Evolutionary conservation across 1,139 yeast species (phyloP).

Genomic region (Hyphopichia wangnamkhiaoensis): DNA sequence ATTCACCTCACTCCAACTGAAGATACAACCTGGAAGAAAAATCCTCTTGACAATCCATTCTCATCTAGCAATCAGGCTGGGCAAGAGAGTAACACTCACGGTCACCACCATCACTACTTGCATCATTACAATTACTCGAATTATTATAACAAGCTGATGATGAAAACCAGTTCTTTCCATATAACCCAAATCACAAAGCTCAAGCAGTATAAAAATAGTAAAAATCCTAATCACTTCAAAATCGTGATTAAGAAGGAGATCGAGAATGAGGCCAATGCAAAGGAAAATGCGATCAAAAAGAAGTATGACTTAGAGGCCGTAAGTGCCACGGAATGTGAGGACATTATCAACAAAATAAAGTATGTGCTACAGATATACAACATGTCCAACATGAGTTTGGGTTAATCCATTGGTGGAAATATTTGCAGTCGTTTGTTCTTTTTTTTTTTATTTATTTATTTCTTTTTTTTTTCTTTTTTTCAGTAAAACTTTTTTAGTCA

Average conservation of each 20-base stretch:
- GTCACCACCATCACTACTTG: slow-evolving; percentile 38
- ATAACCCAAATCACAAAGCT: slow-evolving; percentile 74
- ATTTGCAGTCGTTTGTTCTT: not conserved
- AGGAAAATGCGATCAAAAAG: slow-evolving; percentile 46
- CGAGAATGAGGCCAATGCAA: slow-evolving; percentile 41
- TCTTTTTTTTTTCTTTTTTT: not conserved
- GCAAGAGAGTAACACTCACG: slow-evolving; percentile 15
- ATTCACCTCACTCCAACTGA: slow-evolving; percentile 86
- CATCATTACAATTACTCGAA: slow-evolving; percentile 58
- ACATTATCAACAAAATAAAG: slow-evolving; percentile 68
- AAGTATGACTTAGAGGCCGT: slow-evolving; percentile 86
- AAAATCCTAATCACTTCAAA: slow-evolving; percentile 79
- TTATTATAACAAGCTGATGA: slow-evolving; percentile 42
- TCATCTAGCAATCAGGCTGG: slow-evolving; percentile 12
- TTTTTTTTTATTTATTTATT: slow-evolving; percentile 1
- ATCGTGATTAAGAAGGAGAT: slow-evolving; percentile 68
- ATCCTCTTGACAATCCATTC: slow-evolving; percentile 37
- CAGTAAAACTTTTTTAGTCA: not conserved
- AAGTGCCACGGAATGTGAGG: slow-evolving; percentile 61
- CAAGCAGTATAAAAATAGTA: slow-evolving; percentile 65
- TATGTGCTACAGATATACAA: slow-evolving; percentile 54
- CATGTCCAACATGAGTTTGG: slow-evolving; percentile 19
- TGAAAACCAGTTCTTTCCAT: slow-evolving; percentile 87
- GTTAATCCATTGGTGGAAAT: not conserved
- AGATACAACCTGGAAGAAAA: slow-evolving; percentile 52